Evolutionary conservation across 1,139 yeast species (phyloP), one percentile per base, ranked within the genome.

Genomic region (Petasospora fabianii): DNA sequence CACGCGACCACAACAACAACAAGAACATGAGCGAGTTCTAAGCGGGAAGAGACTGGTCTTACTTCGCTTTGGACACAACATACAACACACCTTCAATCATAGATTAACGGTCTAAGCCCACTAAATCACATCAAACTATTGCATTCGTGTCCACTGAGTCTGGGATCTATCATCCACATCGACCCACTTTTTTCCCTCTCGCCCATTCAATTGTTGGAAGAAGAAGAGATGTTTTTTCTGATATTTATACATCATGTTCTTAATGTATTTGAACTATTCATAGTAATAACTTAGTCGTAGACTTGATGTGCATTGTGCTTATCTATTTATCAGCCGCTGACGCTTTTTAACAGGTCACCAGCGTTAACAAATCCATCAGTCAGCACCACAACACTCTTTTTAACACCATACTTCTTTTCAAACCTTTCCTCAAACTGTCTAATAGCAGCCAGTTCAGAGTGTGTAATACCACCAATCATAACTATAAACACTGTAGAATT

Each of bases 401-500:
- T 54, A 33, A 61, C 55, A 2, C 69, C 68, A 16, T 32, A 32
- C 19, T 53, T 46, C 21, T 53, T 49, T 38, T 62, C 61, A 30
- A 70, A 56, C 39, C 64, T 62, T 37, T 64, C 61, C 38, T 81
- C 75, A 22, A 83, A 62, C 41, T 70, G 71, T 51, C 80, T 67
- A 40, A 85, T 66, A 15, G 87, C 79, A 11, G 86, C 72, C 11
- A 85, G 65, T 57, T 86, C 96, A 12, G 87, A 74, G 55, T 83
- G 73, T 0, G 95, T 84, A n/a, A 85, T 65, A 0, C 96, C 96
- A 8, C 96, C 96, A 30, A 86, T 58, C 41, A 75, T 54, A 4
- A 76, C 62, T 22, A 84, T 63, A 26, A 82, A 70, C 36, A 75
- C 55, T 69, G 67, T 24, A 58, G 63, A 16, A 60, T 62, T 46